These are phyloP conservation scores for Citrullus mucosospermus DNA, from an alignment of 306 rosid species.

Conservation along the genomic window DNA sequence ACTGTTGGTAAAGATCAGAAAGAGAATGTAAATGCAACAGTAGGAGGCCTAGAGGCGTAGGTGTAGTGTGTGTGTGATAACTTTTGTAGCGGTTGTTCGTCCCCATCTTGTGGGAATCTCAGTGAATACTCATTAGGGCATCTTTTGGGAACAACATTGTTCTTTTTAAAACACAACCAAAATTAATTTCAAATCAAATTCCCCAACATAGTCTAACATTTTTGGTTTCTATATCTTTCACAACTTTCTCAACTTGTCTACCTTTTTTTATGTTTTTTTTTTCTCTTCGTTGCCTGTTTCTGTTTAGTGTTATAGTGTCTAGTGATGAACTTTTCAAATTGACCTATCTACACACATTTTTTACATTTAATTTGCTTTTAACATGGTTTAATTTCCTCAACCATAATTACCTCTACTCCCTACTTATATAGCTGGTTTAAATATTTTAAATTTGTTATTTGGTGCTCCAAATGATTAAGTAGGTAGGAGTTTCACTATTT, in stretches of 20 bases:
- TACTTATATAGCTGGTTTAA: background rate
- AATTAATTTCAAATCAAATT: background rate
- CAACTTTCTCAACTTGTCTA: background rate
- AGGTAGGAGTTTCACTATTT: too few relatives aligned
- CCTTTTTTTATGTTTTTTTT: background rate
- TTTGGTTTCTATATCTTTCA: background rate
- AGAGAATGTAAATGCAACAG: background rate
- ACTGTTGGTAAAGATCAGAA: background rate
- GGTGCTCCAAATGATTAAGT: too few relatives aligned
- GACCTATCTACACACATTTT: background rate
- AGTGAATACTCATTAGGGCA: slow-evolving; percentile 25
- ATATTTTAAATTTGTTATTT: too few relatives aligned
- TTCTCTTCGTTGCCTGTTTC: too few relatives aligned
- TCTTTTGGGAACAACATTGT: slow-evolving; percentile 19
- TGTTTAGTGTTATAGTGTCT: background rate
- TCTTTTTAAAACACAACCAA: background rate
- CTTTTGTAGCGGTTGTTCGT: slow-evolving; percentile 26
- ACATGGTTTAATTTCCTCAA: background rate
- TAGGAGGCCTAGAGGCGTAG: background rate
- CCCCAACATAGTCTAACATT: background rate
- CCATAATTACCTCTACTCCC: background rate
- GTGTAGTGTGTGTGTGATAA: background rate
- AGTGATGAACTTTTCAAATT: background rate
- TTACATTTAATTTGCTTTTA: background rate
- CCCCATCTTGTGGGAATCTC: slow-evolving; percentile 52